Evolutionary conservation across 345 rosid genomes (phyloP).

Genomic region (Angophora floribunda): DNA sequence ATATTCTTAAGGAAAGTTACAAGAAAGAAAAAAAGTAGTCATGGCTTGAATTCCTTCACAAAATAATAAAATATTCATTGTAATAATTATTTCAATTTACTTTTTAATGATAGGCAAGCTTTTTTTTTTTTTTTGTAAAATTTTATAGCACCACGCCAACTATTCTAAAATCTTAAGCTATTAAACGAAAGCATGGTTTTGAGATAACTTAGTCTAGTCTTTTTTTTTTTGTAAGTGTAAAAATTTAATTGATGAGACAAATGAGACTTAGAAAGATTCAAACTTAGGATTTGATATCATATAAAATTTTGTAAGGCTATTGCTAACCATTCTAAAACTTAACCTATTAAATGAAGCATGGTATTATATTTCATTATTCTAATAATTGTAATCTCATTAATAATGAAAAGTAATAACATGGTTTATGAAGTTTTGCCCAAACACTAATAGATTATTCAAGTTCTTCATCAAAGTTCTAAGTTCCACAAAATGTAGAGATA

Average conservation of each 20-base stretch:
- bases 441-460: background rate
- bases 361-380: too few species aligned
- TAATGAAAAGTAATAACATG: background rate
- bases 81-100: background rate
- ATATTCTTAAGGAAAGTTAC: background rate
- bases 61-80: background rate
- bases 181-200: too few species aligned
- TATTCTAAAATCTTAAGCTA: too few species aligned
- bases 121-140: background rate
- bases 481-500: background rate
- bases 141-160: too few species aligned
- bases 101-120: background rate
- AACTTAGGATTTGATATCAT: too few species aligned
- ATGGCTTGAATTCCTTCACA: background rate
- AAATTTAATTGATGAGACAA: too few species aligned
- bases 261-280: too few species aligned
- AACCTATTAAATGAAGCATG: too few species aligned
- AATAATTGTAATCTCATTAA: background rate
- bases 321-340: too few species aligned
- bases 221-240: too few species aligned
- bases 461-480: background rate
- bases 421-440: background rate
- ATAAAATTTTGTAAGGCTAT: too few species aligned
- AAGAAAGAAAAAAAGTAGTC: background rate
- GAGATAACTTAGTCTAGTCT: too few species aligned